These are phyloP conservation scores for Podaxis sp. DNA, from an alignment of 768 basidiomycete species.

Conservation along the genomic window DNA sequence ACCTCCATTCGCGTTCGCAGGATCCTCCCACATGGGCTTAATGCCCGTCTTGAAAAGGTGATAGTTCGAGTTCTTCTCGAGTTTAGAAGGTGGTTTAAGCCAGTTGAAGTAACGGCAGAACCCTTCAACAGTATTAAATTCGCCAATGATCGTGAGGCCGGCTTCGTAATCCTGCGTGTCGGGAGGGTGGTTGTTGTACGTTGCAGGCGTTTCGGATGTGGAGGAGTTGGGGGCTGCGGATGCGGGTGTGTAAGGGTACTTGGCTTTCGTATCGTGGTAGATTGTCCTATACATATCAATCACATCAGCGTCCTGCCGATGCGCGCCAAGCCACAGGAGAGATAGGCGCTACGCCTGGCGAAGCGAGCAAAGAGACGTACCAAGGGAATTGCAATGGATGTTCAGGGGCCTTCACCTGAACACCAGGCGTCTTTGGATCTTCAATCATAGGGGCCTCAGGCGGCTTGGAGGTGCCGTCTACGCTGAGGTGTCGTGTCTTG, in stretches of 20 bases:
- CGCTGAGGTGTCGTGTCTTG: conserved; percentile 62
- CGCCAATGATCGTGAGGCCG: conserved; percentile 81
- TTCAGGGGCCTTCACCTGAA: conserved; percentile 69
- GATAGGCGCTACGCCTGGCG: background rate
- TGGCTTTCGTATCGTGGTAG: conserved; percentile 85
- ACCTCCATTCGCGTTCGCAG: conserved; percentile 86
- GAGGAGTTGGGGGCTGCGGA: conserved; percentile 32
- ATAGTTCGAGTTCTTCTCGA: conserved; percentile 90
- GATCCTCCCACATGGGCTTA: conserved; percentile 98
- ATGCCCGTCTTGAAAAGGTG: conserved; percentile 94
- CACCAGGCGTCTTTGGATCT: conserved; percentile 80
- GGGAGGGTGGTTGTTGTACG: conserved; percentile 36
- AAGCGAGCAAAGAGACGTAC: conserved; percentile 39
- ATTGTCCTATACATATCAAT: conserved; percentile 62
- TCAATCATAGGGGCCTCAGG: conserved; percentile 79
- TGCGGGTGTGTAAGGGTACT: conserved; percentile 58
- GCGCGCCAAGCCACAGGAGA: background rate
- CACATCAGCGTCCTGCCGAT: conserved; percentile 13
- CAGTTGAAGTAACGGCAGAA: conserved; percentile 94
- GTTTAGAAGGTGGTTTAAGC: conserved; percentile 87
- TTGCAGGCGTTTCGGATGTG: conserved; percentile 16
- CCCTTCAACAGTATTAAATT: conserved; percentile 86
- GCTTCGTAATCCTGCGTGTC: conserved; percentile 83
- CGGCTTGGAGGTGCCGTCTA: conserved; percentile 65
- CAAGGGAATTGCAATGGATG: conserved; percentile 86